A percentile compares a stretch with the other conserved stretches of the same genome.
phyloP scores from a whole-genome alignment of 805 yeast genomes.

The Cyberlindnera samutprakarnensis region DNA sequence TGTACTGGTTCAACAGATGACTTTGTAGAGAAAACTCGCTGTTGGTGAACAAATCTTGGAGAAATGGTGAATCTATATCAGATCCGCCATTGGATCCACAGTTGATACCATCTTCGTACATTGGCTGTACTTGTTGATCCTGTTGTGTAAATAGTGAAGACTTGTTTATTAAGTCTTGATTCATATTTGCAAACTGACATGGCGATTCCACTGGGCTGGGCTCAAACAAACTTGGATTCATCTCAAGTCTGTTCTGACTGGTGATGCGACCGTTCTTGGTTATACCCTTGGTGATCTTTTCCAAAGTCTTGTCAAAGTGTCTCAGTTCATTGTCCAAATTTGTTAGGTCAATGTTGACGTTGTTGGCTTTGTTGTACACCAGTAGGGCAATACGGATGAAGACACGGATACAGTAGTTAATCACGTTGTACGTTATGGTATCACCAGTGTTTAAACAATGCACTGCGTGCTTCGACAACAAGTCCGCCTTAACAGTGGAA shows the following conservation, averaged over 20 bases:
- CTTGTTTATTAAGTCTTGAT: too few species aligned
- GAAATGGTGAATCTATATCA: neutral
- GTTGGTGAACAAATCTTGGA: too few species aligned
- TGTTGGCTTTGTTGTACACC: constrained; percentile 11
- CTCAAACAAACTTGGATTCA: too few species aligned
- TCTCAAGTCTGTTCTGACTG: too few species aligned
- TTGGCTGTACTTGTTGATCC: too few species aligned
- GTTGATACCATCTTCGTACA: too few species aligned
- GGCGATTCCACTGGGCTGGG: too few species aligned
- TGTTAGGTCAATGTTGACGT: constrained; percentile 2
- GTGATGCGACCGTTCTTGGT: too few species aligned
- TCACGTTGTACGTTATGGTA: constrained; percentile 2
- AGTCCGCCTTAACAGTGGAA: constrained; percentile 3
- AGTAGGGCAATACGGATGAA: constrained; percentile 15
- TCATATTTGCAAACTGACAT: too few species aligned
- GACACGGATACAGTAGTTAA: constrained; percentile 13
- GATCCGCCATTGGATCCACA: too few species aligned
- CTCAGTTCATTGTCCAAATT: constrained; percentile 5
- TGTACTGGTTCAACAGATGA: neutral
- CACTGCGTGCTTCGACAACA: constrained; percentile 1
- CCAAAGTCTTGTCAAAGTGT: constrained; percentile 3
- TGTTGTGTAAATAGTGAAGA: too few species aligned
- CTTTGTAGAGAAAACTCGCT: neutral
- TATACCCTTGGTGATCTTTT: constrained; percentile 1
- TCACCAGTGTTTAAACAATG: neutral